Base-by-base conservation (phyloP, 495 filamentous ascomycete genomes). In the Penicillium riverlandense region DNA sequence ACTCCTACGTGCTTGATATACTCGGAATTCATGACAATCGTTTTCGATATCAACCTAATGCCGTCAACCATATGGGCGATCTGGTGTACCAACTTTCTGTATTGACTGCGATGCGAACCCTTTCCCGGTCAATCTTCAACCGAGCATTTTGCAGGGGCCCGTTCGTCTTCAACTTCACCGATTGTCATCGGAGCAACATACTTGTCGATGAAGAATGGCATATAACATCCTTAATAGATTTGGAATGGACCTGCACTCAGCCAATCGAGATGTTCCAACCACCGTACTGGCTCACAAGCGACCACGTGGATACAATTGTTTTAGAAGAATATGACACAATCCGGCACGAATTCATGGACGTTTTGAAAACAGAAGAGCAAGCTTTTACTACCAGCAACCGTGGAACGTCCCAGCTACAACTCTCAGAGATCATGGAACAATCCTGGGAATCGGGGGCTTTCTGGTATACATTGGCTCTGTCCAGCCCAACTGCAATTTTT, bases 41-140 rank as follows among this genome's bases (percentile, higher is more conserved):
- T 38, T 43, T 67, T 40, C 55, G 54, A 8, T 40, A 61, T 49
- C 60, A 69, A 37, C 65, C 62, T 13, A 63, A 61, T 45, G 54
- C 59, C 11, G 41, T 66, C 29, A 54, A 53, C 22, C 35, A 50
- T 50, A 16, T 50, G 27, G 45, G 46, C 34, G 65, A 69, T 41
- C 38, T 55, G 31, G 37, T 44, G 11, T 57, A 54, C 27, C 62
- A 67, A 41, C 44, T 53, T 41, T 55, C 55, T 34, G 50, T 46
- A 27, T 40, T 58, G 30, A 53, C 50, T 31, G 47, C 53, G 11
- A 60, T 66, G 56, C 50, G 62, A 48, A 54, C 43, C 13, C 38
- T 64, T 33, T 58, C 39, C 29, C 31, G 48, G 34, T 55, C 46
- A 12, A 63, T 60, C 33, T 59, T 62, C 35, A 15, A 45, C 8